Evolutionary conservation across 495 filamentous ascomycete species (phyloP).

Genomic region (Xylaria bambusicola): DNA sequence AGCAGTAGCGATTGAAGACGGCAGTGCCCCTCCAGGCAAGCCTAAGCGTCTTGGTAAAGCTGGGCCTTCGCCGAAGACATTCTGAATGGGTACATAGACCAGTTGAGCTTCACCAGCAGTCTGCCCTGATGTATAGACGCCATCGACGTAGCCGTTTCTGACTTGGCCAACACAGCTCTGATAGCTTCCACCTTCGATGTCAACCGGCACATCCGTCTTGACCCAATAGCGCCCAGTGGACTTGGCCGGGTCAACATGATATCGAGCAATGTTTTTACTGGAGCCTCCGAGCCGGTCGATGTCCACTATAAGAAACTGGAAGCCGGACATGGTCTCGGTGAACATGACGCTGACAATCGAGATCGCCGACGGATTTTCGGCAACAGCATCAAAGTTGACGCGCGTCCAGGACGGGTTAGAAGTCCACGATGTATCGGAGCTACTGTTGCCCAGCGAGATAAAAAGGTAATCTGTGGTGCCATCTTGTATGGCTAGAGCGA

Average conservation of each 20-base stretch:
- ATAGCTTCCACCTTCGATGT: conserved; percentile 7
- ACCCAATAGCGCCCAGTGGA: conserved; percentile 7
- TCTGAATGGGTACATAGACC: conserved; percentile 7
- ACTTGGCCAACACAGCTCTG: conserved; percentile 12
- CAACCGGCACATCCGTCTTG: background rate
- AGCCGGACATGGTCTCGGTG: conserved; percentile 5
- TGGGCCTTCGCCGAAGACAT: conserved; percentile 5
- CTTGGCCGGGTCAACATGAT: conserved; percentile 2
- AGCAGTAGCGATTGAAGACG: conserved; percentile 13
- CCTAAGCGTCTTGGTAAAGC: conserved; percentile 4
- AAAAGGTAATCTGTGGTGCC: conserved; percentile 1
- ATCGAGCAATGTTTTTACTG: conserved; percentile 9
- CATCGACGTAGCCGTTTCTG: conserved; percentile 4
- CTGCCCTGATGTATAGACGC: conserved; percentile 2
- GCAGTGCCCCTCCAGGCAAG: background rate
- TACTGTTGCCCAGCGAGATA: conserved; percentile 3
- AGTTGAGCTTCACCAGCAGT: conserved; percentile 9
- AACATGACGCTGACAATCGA: conserved; percentile 1
- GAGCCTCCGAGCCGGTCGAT: conserved; percentile 1
- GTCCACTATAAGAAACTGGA: conserved; percentile 1
- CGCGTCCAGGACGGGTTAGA: background rate
- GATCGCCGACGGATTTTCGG: background rate
- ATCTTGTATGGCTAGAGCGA: background rate
- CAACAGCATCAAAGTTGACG: conserved; percentile 3
- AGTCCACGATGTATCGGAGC: conserved; percentile 5